phyloP scores from a whole-genome alignment of 2,329 filamentous ascomycete genomes.

The Ampelomyces quisqualis region DNA sequence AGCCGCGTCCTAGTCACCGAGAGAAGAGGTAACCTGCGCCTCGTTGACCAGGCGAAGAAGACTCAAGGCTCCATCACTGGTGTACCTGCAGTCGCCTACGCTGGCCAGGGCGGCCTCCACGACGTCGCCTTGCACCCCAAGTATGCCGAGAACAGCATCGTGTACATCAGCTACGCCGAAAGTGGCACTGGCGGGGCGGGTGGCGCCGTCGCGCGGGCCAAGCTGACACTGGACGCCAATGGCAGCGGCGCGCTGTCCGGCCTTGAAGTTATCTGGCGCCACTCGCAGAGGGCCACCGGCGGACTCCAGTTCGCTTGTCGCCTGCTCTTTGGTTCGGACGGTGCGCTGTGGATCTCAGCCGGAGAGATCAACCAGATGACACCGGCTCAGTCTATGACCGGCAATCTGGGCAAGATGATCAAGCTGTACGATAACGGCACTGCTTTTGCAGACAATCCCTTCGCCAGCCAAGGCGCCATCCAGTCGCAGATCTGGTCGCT shows the following conservation, averaged over 20 bases:
- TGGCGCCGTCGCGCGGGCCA: slow-evolving; percentile 15
- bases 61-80: slow-evolving; percentile 16
- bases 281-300: slow-evolving; percentile 17
- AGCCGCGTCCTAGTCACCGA: slow-evolving; percentile 18
- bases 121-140: slow-evolving; percentile 19
- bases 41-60: slow-evolving; percentile 17
- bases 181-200: slow-evolving; percentile 17
- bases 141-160: slow-evolving; percentile 18
- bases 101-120: slow-evolving; percentile 20
- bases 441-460: slow-evolving; percentile 19
- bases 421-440: slow-evolving; percentile 22
- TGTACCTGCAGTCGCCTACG: slow-evolving; percentile 17
- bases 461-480: slow-evolving; percentile 15
- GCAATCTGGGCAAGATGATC: slow-evolving; percentile 19
- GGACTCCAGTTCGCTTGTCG: slow-evolving; percentile 20
- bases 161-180: slow-evolving; percentile 21
- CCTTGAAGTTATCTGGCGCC: slow-evolving; percentile 21
- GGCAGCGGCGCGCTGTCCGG: slow-evolving; percentile 15
- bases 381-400: slow-evolving; percentile 17
- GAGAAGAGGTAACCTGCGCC: slow-evolving; percentile 16
- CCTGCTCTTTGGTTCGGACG: slow-evolving; percentile 18
- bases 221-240: slow-evolving; percentile 15
- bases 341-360: slow-evolving; percentile 18
- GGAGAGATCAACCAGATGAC: slow-evolving; percentile 22
- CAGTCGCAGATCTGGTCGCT: slow-evolving; percentile 20